These are phyloP conservation scores for Podaxis sp. DNA, from an alignment of 768 basidiomycete genomes.

Conservation along the genomic window DNA sequence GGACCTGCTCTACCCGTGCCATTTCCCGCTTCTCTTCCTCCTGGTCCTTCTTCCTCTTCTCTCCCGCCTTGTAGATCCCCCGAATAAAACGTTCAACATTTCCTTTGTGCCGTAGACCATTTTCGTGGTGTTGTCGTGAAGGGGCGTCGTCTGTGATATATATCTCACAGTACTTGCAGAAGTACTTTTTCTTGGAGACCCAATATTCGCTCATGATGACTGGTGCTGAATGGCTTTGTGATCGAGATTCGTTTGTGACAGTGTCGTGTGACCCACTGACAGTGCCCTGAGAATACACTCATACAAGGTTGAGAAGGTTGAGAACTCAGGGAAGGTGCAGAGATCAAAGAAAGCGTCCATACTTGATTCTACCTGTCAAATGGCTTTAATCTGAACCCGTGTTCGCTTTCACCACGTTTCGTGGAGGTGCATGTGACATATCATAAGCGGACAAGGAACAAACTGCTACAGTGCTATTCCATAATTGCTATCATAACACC, in stretches of 20 bases:
- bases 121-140: slow-evolving; percentile 88
- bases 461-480: background rate
- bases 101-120: slow-evolving; percentile 89
- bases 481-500: too few species aligned
- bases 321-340: too few species aligned
- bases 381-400: too few species aligned
- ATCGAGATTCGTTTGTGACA: background rate
- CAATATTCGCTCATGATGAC: slow-evolving; percentile 81
- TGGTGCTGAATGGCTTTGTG: background rate
- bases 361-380: too few species aligned
- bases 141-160: slow-evolving; percentile 96
- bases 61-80: slow-evolving; percentile 89
- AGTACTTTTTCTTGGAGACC: slow-evolving; percentile 90
- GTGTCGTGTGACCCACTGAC: background rate
- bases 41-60: slow-evolving; percentile 77
- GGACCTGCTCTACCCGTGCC: slow-evolving; percentile 76
- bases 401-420: too few species aligned
- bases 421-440: too few species aligned
- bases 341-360: too few species aligned
- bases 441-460: background rate
- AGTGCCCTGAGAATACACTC: too few species aligned
- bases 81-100: slow-evolving; percentile 91
- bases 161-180: slow-evolving; percentile 96
- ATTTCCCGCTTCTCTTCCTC: slow-evolving; percentile 90
- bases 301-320: too few species aligned